Percentiles rank a stretch among this genome's conserved stretches.
phyloP scores from a whole-genome alignment of 176 grass and related monocot genomes.

The Thalia dealbata region DNA sequence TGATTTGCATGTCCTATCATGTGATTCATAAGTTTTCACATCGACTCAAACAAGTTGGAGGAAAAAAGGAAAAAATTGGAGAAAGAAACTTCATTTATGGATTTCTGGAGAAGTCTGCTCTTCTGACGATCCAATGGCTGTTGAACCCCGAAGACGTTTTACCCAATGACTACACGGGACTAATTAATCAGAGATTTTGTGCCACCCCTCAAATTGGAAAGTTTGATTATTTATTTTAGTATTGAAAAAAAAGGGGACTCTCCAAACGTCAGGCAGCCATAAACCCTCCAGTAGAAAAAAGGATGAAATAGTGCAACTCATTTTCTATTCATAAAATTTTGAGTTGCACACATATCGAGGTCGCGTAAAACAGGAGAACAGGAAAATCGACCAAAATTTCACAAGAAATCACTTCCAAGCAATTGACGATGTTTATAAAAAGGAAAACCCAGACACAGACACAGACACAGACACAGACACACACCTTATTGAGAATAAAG shows the following conservation, averaged over 20 bases:
- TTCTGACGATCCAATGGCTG: too few relatives aligned
- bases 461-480: too few relatives aligned
- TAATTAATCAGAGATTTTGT: background rate
- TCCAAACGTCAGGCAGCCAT: background rate
- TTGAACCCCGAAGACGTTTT: background rate
- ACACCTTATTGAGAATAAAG: conserved; percentile 68
- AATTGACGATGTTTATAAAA: too few relatives aligned
- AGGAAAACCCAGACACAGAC: too few relatives aligned
- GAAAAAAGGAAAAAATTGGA: too few relatives aligned
- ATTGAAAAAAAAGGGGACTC: too few relatives aligned
- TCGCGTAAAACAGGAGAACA: background rate
- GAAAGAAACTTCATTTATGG: too few relatives aligned
- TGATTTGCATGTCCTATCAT: too few relatives aligned
- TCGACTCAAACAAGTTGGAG: too few relatives aligned
- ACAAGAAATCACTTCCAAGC: background rate
- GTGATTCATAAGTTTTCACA: too few relatives aligned
- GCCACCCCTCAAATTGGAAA: background rate
- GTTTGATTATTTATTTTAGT: background rate
- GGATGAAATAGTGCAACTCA: background rate
- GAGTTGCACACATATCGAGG: background rate
- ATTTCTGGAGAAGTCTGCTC: too few relatives aligned
- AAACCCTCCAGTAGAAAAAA: background rate
- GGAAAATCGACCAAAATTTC: background rate
- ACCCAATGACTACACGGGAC: background rate
- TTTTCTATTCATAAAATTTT: background rate